Evolutionary conservation across 495 filamentous ascomycete species (phyloP).

Genomic region (Penicillium cinerascens): DNA sequence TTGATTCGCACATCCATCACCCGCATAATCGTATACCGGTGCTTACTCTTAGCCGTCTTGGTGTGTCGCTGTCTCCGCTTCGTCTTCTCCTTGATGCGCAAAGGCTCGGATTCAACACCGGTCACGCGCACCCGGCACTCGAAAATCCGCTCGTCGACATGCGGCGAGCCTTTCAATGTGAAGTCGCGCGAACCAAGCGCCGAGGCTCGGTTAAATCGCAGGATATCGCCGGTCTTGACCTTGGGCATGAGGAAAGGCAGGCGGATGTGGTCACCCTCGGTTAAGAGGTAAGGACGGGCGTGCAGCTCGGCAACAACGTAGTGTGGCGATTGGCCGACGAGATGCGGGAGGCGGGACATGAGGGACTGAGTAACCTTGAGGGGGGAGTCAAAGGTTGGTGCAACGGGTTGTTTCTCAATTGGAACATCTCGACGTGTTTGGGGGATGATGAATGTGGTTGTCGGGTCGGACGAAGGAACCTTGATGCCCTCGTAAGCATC

Average conservation of each 20-base stretch:
- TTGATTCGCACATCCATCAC: constrained; percentile 77
- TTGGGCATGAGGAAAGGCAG: constrained; percentile 91
- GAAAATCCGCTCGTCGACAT: constrained; percentile 76
- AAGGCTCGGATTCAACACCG: constrained; percentile 81
- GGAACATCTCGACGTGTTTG: constrained; percentile 24
- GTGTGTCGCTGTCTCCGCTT: constrained; percentile 78
- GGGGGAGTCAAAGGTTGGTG: constrained; percentile 34
- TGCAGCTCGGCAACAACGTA: constrained; percentile 88
- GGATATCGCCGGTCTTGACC: constrained; percentile 74
- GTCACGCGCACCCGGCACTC: constrained; percentile 83
- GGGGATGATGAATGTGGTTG: constrained; percentile 13
- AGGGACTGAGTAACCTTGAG: constrained; percentile 54
- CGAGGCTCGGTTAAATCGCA: constrained; percentile 80
- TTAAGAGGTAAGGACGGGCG: constrained; percentile 85
- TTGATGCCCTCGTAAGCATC: constrained; percentile 6
- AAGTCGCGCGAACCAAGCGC: constrained; percentile 83
- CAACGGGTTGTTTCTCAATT: constrained; percentile 32
- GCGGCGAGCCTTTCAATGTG: constrained; percentile 75
- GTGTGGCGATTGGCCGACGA: constrained; percentile 73
- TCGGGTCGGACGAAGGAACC: constrained; percentile 10
- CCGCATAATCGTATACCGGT: constrained; percentile 78
- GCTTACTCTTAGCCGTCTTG: constrained; percentile 76
- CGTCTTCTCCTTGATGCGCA: constrained; percentile 87
- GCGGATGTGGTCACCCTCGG: constrained; percentile 77
- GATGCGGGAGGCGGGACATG: constrained; percentile 67